Evolutionary conservation across 768 basidiomycete species (phyloP).

Genomic region (Saitozyma podzolica): DNA sequence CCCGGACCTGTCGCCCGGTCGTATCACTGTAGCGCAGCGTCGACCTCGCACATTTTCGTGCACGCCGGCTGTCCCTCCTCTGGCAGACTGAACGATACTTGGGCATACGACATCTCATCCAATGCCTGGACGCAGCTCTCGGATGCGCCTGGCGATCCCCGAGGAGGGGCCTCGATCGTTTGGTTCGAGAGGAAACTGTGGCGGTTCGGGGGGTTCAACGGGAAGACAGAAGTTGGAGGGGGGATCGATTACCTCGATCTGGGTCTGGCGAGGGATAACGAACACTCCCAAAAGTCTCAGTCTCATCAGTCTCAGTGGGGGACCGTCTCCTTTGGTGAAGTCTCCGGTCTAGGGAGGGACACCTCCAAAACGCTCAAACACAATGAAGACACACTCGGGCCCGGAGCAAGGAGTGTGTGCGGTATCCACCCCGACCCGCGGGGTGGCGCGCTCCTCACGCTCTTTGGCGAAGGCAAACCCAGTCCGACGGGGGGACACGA

Average conservation of each 20-base stretch:
- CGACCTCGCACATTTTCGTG: conserved; percentile 12
- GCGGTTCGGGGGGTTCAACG: conserved; percentile 35
- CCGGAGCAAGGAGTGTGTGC: conserved; percentile 25
- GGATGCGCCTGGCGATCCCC: conserved; percentile 17
- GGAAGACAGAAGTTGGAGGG: conserved; percentile 31
- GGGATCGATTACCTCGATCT: conserved; percentile 18
- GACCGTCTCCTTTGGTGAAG: conserved; percentile 9
- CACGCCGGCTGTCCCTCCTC: conserved; percentile 28
- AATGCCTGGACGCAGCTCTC: conserved; percentile 10
- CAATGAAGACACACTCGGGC: background rate
- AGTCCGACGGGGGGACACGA: conserved; percentile 34
- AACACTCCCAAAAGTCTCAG: background rate
- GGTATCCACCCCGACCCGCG: conserved; percentile 11
- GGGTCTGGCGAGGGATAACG: background rate
- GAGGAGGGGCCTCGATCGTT: conserved; percentile 19
- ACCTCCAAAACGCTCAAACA: background rate
- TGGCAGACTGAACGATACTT: conserved; percentile 24
- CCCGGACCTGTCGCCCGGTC: conserved; percentile 18
- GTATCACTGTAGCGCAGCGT: conserved; percentile 23
- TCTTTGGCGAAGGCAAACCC: conserved; percentile 36
- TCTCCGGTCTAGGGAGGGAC: conserved; percentile 10
- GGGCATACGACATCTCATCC: conserved; percentile 24
- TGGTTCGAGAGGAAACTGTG: conserved; percentile 10
- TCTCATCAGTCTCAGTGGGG: background rate
- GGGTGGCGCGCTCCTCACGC: conserved; percentile 9